These are phyloP conservation scores for Pneumocystis jirovecii DNA, from an alignment of 1,139 yeast species.

Conservation along the genomic window DNA sequence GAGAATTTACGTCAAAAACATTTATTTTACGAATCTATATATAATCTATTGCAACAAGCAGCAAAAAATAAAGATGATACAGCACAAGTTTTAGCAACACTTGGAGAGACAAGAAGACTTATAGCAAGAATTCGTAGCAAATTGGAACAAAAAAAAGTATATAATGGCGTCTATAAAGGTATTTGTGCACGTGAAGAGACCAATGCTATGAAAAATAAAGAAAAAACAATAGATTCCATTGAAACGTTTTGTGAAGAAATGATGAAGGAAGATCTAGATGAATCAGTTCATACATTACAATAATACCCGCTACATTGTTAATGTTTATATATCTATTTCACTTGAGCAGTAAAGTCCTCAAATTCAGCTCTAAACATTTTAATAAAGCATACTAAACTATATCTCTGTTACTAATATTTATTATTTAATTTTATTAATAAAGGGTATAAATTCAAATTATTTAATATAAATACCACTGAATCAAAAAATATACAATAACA, in stretches of 20 bases:
- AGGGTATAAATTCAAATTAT: neutral
- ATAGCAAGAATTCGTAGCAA: neutral
- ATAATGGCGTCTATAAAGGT: too few species aligned
- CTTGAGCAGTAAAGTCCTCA: too few species aligned
- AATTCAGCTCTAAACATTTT: too few species aligned
- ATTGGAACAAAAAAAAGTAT: neutral
- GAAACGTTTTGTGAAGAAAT: neutral
- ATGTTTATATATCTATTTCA: too few species aligned
- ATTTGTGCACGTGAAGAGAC: too few species aligned
- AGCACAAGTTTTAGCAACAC: neutral
- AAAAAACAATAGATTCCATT: neutral
- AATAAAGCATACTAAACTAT: too few species aligned
- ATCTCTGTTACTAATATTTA: too few species aligned
- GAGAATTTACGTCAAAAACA: neutral
- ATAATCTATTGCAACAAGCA: neutral
- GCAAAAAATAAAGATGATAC: neutral
- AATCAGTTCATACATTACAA: neutral
- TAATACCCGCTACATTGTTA: neutral
- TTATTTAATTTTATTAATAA: too few species aligned
- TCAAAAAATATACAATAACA: neutral
- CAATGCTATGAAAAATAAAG: neutral
- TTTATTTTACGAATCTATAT: neutral
- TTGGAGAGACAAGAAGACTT: neutral
- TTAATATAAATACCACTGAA: too few species aligned
- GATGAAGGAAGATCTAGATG: neutral